A percentile compares a stretch with the other conserved stretches of the same genome.
These are phyloP conservation scores for Chrysochromulina tobinii DNA, from an alignment of 78 protist species.

Conservation along the genomic window DNA sequence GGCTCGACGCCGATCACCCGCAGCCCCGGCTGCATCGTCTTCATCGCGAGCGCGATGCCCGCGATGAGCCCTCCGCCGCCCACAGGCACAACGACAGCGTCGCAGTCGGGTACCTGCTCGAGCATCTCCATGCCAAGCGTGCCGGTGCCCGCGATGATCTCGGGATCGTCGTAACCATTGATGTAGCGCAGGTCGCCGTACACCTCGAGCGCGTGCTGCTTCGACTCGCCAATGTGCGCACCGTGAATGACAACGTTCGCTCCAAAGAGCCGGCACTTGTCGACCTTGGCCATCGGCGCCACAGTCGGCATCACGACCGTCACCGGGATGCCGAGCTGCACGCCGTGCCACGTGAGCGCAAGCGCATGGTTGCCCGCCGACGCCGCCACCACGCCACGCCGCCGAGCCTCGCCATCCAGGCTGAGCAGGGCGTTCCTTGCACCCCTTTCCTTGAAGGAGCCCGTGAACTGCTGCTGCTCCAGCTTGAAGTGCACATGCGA, in stretches of 20 bases:
- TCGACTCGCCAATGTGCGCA: conserved; percentile 61
- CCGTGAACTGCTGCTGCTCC: conserved; percentile 18
- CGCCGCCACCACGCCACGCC: conserved; percentile 73
- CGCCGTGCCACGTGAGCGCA: conserved; percentile 72
- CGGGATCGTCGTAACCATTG: conserved; percentile 72
- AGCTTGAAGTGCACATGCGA: conserved; percentile 2
- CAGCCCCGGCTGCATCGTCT: conserved; percentile 55
- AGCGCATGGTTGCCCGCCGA: conserved; percentile 87
- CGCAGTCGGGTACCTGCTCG: conserved; percentile 70
- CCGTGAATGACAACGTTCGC: conserved; percentile 66
- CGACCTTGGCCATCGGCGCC: conserved; percentile 41
- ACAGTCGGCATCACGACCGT: conserved; percentile 73
- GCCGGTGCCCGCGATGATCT: conserved; percentile 75
- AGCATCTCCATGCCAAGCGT: conserved; percentile 75
- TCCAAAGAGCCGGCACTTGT: conserved; percentile 49
- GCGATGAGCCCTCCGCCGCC: conserved; percentile 86
- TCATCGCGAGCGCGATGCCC: conserved; percentile 71
- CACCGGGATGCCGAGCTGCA: conserved; percentile 58
- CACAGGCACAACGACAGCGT: conserved; percentile 69
- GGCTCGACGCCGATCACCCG: conserved; percentile 75
- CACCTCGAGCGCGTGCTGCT: background rate
- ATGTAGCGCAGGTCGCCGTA: conserved; percentile 36
- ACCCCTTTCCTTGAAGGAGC: conserved; percentile 76
- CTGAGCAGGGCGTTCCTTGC: conserved; percentile 63
- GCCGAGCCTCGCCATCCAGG: conserved; percentile 28